Percentiles rank a stretch among this genome's conserved stretches.
These are phyloP conservation scores for Claviceps capensis DNA, from an alignment of 2,329 filamentous ascomycete species.

Conservation along the genomic window DNA sequence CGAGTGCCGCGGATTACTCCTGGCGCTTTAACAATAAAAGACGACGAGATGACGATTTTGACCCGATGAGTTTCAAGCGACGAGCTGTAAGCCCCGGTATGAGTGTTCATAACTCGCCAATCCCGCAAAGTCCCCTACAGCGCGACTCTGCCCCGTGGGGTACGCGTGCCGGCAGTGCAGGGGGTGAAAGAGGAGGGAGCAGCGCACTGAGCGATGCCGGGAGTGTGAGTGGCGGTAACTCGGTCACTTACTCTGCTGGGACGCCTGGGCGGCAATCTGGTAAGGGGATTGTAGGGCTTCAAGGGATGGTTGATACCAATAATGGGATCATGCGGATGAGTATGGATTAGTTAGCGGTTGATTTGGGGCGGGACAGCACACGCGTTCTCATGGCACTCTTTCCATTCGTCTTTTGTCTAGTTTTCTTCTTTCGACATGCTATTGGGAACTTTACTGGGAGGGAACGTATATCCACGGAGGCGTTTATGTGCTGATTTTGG, in stretches of 20 bases:
- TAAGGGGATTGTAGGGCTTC: constrained; percentile 59
- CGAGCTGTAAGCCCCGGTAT: constrained; percentile 84
- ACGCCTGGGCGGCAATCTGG: constrained; percentile 32
- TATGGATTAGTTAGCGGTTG: constrained; percentile 49
- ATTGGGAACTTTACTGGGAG: background rate
- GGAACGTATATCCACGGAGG: too few species aligned
- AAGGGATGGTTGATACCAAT: constrained; percentile 92
- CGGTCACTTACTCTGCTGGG: constrained; percentile 19
- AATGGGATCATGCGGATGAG: constrained; percentile 95
- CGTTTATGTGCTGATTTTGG: too few species aligned
- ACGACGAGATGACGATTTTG: constrained; percentile 82
- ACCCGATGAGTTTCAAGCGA: constrained; percentile 77
- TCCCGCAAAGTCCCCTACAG: constrained; percentile 73
- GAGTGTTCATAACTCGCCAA: constrained; percentile 79
- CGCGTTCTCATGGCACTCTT: background rate
- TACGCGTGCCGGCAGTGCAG: constrained; percentile 51
- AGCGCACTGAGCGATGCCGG: constrained; percentile 38
- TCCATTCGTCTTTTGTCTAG: background rate
- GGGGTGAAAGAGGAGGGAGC: constrained; percentile 36
- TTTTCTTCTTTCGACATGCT: background rate
- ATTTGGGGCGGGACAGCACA: background rate
- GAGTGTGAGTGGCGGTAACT: constrained; percentile 20
- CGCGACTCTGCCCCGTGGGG: constrained; percentile 59
- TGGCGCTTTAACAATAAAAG: constrained; percentile 69
- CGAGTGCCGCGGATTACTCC: constrained; percentile 60